phyloP scores from a whole-genome alignment of 192 early-diverging fungal species.

The Endogone sp. region DNA sequence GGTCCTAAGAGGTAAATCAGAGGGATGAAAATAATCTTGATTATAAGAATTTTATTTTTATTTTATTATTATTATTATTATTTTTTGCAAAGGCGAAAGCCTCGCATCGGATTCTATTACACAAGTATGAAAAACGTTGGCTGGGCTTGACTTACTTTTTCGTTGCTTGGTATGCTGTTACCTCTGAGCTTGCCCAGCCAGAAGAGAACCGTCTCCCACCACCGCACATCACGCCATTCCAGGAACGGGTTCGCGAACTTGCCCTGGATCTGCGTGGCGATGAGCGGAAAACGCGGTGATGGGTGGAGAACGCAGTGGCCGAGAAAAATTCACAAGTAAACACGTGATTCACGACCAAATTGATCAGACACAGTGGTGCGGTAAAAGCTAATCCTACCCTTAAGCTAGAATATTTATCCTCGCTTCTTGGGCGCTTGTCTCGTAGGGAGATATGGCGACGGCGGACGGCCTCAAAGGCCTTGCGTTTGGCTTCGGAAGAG shows the following conservation, averaged over 20 bases:
- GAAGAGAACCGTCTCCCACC: constrained; percentile 17
- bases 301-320: no score
- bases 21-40: background rate
- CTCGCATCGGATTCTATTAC: constrained; percentile 13
- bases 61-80: no score
- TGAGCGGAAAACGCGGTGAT: background rate
- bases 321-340: constrained; percentile 10
- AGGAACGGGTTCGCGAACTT: constrained; percentile 59
- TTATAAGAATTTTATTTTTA: no score
- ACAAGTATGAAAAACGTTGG: background rate
- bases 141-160: background rate
- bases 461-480: constrained; percentile 22
- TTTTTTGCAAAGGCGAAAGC: constrained; percentile 11
- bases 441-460: constrained; percentile 12
- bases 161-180: constrained; percentile 20
- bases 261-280: constrained; percentile 18
- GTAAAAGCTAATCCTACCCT: constrained; percentile 13
- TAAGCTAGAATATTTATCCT: constrained; percentile 25
- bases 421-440: constrained; percentile 11
- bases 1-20: background rate
- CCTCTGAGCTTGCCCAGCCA: constrained; percentile 20
- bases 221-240: constrained; percentile 42
- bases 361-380: background rate
- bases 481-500: constrained; percentile 15
- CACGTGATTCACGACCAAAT: background rate